These are phyloP conservation scores for Tylopilus sp. DNA, from an alignment of 768 basidiomycete genomes.

Conservation along the genomic window DNA sequence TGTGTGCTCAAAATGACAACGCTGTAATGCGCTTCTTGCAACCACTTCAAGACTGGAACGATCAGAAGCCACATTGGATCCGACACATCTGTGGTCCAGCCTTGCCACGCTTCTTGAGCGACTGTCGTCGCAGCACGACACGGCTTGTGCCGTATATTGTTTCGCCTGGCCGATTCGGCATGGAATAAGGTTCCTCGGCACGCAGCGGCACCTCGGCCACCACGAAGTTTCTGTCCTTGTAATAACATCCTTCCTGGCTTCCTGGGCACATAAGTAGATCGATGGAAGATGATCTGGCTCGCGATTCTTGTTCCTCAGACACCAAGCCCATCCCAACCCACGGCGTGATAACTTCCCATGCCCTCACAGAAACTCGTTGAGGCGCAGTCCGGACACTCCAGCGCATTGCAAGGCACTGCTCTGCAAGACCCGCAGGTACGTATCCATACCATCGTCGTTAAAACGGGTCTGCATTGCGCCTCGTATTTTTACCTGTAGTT, in stretches of 20 bases:
- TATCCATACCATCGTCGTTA: background rate
- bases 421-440: background rate
- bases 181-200: slow-evolving; percentile 8
- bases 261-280: slow-evolving; percentile 13
- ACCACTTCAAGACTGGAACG: background rate
- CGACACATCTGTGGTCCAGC: background rate
- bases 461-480: background rate
- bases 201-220: slow-evolving; percentile 1
- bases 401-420: background rate
- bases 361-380: background rate
- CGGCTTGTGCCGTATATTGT: slow-evolving; percentile 1
- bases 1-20: background rate
- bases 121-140: background rate
- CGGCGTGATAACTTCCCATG: background rate
- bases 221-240: slow-evolving; percentile 2
- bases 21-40: background rate
- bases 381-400: background rate
- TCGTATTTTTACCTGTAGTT: background rate
- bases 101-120: background rate
- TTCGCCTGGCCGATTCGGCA: slow-evolving; percentile 1
- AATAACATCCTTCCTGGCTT: slow-evolving; percentile 3
- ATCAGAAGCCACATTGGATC: background rate
- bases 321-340: background rate
- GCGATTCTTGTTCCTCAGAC: background rate
- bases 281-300: slow-evolving; percentile 1